phyloP scores from a whole-genome alignment of 306 rosid genomes.

The Quillaja saponaria region DNA sequence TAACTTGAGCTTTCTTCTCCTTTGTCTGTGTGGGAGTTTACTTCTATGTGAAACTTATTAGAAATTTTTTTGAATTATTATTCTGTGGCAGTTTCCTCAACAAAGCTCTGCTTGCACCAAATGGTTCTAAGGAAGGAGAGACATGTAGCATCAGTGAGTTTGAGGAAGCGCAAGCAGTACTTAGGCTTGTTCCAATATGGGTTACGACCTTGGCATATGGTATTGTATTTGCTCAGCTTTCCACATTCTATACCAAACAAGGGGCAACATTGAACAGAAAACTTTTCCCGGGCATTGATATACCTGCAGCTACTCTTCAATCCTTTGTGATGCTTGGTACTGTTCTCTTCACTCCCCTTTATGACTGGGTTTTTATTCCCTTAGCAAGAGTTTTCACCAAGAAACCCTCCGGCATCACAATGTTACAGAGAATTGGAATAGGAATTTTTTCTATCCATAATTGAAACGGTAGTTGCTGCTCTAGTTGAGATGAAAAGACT shows the following conservation, averaged over 20 bases:
- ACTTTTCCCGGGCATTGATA: slow-evolving; percentile 34
- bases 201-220: slow-evolving; percentile 37
- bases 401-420: slow-evolving; percentile 54
- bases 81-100: slow-evolving; percentile 39
- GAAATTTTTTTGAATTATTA: neutral
- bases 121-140: slow-evolving; percentile 26
- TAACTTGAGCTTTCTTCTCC: neutral
- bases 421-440: slow-evolving; percentile 53
- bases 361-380: slow-evolving; percentile 46
- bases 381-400: slow-evolving; percentile 38
- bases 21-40: neutral
- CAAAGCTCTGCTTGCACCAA: slow-evolving; percentile 36
- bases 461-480: slow-evolving; percentile 47
- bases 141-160: slow-evolving; percentile 35
- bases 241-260: slow-evolving; percentile 46
- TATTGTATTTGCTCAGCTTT: slow-evolving; percentile 36
- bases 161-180: slow-evolving; percentile 47
- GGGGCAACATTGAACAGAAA: slow-evolving; percentile 50
- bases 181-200: slow-evolving; percentile 51
- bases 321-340: slow-evolving; percentile 23
- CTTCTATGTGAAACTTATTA: neutral
- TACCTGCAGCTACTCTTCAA: slow-evolving; percentile 59
- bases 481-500: slow-evolving; percentile 45
- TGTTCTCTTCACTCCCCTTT: slow-evolving; percentile 37
- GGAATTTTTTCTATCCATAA: slow-evolving; percentile 44